Base-by-base conservation (phyloP, 495 filamentous ascomycete species). In the Penicillium soppii region DNA sequence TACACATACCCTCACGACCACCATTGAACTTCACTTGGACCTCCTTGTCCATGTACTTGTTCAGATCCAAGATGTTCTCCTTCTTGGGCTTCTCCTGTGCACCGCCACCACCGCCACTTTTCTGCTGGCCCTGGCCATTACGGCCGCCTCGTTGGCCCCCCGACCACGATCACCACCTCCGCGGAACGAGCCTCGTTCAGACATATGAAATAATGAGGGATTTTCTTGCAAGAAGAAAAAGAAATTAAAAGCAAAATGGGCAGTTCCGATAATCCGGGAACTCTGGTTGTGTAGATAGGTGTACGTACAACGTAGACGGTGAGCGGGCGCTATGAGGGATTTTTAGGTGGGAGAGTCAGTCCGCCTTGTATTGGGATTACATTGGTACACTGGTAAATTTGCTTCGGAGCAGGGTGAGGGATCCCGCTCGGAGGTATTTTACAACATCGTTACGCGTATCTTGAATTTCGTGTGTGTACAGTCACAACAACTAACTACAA, bases 1-100 rank as follows among this genome's bases (percentile, higher is more conserved):
- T 38, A 47, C 23, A 68, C 74, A 46, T 62, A 96, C 92, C 91
- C 78, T 97, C 92, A 53, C 94, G 76, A 4, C 94, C 94, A 19
- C 94, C 94, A 62, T 89, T 96, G 66, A 98, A 97, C 73, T 97
- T 97, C 52, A 97, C 94, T 4, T 80, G 85, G 45, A 98, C 88
- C 62, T 87, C 79, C 80, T 96, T 92, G 70, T 97, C 94, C 84
- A 95, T 91, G 65, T 96, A 98, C 75, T 95, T 95, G 65, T 77
- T 82, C 53, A 98, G 73, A 57, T 98, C 94, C 17, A 98, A 81
- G 61, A 98, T 98, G 65, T 97, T 96, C 67, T 98, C 92, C 75
- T 97, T 96, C 81, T 96, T 96, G 52, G 91, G 90, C 56, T 88
- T 86, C 65, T 90, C 86, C 53, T 79, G 73, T 58, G 63, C 68